These are phyloP conservation scores for Ophiostoma himal-ulmi DNA, from an alignment of 2,329 filamentous ascomycete genomes.

Conservation along the genomic window DNA sequence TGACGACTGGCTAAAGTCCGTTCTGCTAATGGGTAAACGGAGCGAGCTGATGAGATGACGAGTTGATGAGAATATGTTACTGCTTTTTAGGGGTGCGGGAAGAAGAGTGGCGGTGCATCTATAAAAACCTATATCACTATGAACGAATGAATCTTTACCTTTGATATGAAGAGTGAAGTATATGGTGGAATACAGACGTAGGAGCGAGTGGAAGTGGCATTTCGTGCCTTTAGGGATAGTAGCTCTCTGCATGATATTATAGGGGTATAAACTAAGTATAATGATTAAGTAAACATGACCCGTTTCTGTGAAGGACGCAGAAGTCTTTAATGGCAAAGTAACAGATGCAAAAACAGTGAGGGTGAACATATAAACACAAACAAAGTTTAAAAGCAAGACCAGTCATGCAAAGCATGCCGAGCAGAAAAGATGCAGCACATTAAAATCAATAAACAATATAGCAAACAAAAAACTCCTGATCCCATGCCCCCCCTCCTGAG, in stretches of 20 bases:
- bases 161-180: not conserved
- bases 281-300: not conserved
- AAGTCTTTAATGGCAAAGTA: not conserved
- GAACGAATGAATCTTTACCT: not conserved
- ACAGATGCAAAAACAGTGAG: not conserved
- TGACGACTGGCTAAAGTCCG: not conserved
- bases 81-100: not conserved
- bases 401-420: not conserved
- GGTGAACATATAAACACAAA: not conserved
- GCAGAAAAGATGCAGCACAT: not conserved
- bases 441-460: conserved; percentile 1
- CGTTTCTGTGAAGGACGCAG: not conserved
- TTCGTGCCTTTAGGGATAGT: not conserved
- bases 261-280: not conserved
- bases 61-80: not conserved
- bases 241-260: not conserved
- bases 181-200: not conserved
- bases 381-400: not conserved
- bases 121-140: not conserved
- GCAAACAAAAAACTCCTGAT: conserved; percentile 13
- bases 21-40: not conserved
- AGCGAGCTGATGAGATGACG: not conserved
- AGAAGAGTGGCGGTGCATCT: not conserved
- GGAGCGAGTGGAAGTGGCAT: not conserved
- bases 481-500: conserved; percentile 17